Percentiles rank a stretch among this genome's conserved stretches.
phyloP scores from a whole-genome alignment of 2,329 filamentous ascomycete species.

The Fusarium staphyleae region DNA sequence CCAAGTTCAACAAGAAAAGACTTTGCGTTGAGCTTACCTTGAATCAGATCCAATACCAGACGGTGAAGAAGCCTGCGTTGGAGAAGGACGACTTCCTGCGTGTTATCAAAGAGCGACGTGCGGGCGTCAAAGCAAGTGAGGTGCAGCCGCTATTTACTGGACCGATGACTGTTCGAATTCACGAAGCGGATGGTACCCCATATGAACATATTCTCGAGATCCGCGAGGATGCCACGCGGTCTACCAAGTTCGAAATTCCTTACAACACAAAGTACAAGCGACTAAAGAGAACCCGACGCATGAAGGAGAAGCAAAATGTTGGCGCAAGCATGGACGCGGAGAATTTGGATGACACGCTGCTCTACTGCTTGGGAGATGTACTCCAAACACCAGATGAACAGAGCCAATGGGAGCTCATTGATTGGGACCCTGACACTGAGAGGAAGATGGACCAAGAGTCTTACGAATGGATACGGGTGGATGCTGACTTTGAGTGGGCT shows the following conservation, averaged over 20 bases:
- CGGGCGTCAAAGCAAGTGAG: slow-evolving; percentile 71
- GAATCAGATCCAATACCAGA: slow-evolving; percentile 71
- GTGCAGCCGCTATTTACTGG: slow-evolving; percentile 87
- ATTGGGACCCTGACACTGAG: slow-evolving; percentile 91
- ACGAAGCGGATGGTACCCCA: slow-evolving; percentile 96
- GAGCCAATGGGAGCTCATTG: slow-evolving; percentile 80
- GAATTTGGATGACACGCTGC: slow-evolving; percentile 78
- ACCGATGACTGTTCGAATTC: slow-evolving; percentile 96
- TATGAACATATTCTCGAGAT: slow-evolving; percentile 99
- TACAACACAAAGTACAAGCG: slow-evolving; percentile 99
- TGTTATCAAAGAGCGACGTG: slow-evolving; percentile 80
- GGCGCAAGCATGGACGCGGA: slow-evolving; percentile 67
- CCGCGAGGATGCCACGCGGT: slow-evolving; percentile 79
- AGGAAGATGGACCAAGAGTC: slow-evolving; percentile 92
- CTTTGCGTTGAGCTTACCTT: slow-evolving; percentile 93
- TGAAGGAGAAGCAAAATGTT: slow-evolving; percentile 73
- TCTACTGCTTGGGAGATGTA: slow-evolving; percentile 93
- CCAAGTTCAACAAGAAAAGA: slow-evolving; percentile 97
- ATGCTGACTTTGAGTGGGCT: slow-evolving; percentile 98
- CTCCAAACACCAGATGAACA: slow-evolving; percentile 84
- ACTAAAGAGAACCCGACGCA: slow-evolving; percentile 83
- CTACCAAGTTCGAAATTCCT: slow-evolving; percentile 85
- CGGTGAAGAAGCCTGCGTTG: slow-evolving; percentile 55
- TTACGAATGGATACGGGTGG: slow-evolving; percentile 98
- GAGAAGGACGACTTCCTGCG: slow-evolving; percentile 80